A percentile compares a stretch with the other conserved stretches of the same genome.
Evolutionary conservation across 164 flowering plant genomes (phyloP).

Genomic region (Vitis riparia): DNA sequence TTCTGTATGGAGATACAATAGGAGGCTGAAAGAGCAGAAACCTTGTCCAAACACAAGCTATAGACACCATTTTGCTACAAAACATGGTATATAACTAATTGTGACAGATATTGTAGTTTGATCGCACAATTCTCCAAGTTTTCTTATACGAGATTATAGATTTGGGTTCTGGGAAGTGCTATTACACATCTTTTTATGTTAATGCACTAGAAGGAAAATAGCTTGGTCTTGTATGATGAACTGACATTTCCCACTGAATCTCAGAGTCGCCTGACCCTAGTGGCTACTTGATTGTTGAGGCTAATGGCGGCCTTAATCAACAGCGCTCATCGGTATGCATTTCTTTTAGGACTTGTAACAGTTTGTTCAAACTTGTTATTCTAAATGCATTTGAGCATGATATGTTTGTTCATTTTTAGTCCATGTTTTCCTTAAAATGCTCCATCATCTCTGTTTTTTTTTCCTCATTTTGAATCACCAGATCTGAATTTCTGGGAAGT

Average conservation of each 20-base stretch:
- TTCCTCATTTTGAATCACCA: no score
- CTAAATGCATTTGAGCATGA: background rate
- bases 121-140: background rate
- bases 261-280: constrained; percentile 40
- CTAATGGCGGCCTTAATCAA: constrained; percentile 96
- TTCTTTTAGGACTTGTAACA: background rate
- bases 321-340: constrained; percentile 85
- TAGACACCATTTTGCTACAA: constrained; percentile 27
- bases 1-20: constrained; percentile 62
- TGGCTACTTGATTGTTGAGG: constrained; percentile 81
- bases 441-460: no score
- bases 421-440: no score
- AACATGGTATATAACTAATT: background rate
- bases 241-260: constrained; percentile 14
- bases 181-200: background rate
- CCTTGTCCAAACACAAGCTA: constrained; percentile 45
- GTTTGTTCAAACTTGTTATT: background rate
- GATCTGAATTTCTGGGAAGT: no score
- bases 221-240: background rate
- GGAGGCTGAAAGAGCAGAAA: constrained; percentile 48
- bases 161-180: background rate
- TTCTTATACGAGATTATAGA: background rate
- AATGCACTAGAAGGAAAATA: background rate
- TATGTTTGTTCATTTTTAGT: no score
- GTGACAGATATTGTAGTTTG: background rate